Conservation (phyloP, 805 yeast genomes). For the Starmerella sirachaensis region DNA sequence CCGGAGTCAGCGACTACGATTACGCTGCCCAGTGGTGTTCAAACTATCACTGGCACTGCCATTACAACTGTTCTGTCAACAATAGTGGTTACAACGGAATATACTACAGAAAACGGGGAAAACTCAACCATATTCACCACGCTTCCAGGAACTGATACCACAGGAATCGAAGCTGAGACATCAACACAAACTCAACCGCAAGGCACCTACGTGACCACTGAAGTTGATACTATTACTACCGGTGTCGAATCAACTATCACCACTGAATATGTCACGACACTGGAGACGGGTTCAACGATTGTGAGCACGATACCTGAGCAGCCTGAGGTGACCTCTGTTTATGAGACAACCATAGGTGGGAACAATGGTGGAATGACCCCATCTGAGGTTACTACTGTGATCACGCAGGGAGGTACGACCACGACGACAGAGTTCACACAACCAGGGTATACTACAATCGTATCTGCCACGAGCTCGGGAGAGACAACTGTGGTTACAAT, state of each 20-base stretch:
- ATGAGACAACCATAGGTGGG: conserved; percentile 1
- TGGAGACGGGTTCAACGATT: conserved; percentile 1
- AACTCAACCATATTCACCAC: conserved; percentile 1
- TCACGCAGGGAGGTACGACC: background rate
- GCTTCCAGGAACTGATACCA: conserved; percentile 1
- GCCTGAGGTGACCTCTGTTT: conserved; percentile 7
- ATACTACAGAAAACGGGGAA: background rate
- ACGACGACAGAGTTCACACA: conserved; percentile 6
- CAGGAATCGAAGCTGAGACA: background rate
- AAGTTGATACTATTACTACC: conserved; percentile 3
- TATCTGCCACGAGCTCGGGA: conserved; percentile 7
- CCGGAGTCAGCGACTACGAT: conserved; percentile 3
- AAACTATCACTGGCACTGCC: conserved; percentile 13
- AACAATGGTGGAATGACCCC: background rate
- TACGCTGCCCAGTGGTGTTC: conserved; percentile 5
- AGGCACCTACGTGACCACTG: background rate
- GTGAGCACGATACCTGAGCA: conserved; percentile 13
- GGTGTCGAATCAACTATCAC: conserved; percentile 2
- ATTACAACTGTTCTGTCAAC: conserved; percentile 4
- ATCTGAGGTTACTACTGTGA: background rate
- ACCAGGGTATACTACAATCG: conserved; percentile 12
- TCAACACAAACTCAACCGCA: background rate
- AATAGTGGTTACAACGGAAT: conserved; percentile 1
- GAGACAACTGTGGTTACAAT: conserved; percentile 14
- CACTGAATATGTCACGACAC: conserved; percentile 9